A percentile compares a stretch with the other conserved stretches of the same genome.
These are phyloP conservation scores for Termitomyces bulborhizus DNA, from an alignment of 768 basidiomycete species.

Conservation along the genomic window DNA sequence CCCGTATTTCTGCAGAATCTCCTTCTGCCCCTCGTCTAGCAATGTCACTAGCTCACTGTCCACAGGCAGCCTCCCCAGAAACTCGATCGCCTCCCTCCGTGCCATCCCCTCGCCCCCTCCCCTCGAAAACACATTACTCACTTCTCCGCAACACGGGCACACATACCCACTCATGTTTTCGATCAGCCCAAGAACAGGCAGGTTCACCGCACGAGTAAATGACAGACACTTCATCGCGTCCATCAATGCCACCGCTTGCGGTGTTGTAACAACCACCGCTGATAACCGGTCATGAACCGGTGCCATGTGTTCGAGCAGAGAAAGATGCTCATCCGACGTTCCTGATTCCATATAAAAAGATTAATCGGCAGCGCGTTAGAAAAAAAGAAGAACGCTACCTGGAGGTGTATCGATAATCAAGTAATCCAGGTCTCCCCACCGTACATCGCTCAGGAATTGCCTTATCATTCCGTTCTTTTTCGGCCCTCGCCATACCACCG, in stretches of 20 bases:
- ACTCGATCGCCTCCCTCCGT: conserved; percentile 59
- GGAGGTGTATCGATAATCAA: conserved; percentile 95
- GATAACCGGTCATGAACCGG: conserved; percentile 74
- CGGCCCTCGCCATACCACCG: conserved; percentile 96
- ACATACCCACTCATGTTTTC: conserved; percentile 99
- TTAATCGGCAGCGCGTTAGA: conserved; percentile 4
- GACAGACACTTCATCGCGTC: conserved; percentile 96
- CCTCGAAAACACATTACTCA: conserved; percentile 91
- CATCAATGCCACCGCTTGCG: conserved; percentile 92
- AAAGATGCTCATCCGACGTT: conserved; percentile 97
- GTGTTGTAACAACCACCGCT: conserved; percentile 92
- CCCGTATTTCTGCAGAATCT: conserved; percentile 55
- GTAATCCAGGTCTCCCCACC: conserved; percentile 93
- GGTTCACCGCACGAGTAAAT: conserved; percentile 81
- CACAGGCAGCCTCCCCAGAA: conserved; percentile 87
- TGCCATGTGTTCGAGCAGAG: conserved; percentile 88
- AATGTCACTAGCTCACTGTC: conserved; percentile 87
- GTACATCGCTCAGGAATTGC: conserved; percentile 91
- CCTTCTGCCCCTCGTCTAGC: conserved; percentile 58
- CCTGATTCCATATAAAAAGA: conserved; percentile 44
- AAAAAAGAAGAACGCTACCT: conserved; percentile 46
- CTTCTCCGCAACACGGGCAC: conserved; percentile 94
- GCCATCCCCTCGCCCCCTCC: conserved; percentile 93
- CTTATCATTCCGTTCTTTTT: conserved; percentile 99
- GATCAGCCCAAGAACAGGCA: conserved; percentile 87